Conservation (phyloP, 805 yeast species). For the Ogataea nonfermentans region DNA sequence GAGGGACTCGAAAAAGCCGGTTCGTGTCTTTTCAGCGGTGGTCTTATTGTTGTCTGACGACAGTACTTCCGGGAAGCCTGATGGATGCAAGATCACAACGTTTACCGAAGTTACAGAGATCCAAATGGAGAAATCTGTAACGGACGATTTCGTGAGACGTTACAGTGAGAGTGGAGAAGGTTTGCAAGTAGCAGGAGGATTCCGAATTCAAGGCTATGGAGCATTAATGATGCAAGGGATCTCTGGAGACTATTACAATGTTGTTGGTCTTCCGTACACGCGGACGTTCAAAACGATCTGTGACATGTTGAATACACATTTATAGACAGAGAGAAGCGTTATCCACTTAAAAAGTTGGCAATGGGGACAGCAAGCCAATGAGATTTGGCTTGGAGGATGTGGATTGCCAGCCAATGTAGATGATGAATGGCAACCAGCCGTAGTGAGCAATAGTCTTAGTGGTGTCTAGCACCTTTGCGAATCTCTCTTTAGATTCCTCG, state of each 20-base stretch:
- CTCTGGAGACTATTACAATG: constrained; percentile 80
- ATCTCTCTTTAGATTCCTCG: constrained; percentile 71
- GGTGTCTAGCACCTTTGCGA: constrained; percentile 75
- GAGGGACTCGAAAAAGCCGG: constrained; percentile 43
- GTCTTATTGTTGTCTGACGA: constrained; percentile 36
- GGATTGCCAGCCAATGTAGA: constrained; percentile 85
- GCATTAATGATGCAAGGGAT: constrained; percentile 59
- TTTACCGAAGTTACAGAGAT: constrained; percentile 32
- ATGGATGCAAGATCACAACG: constrained; percentile 18
- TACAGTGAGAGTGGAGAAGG: constrained; percentile 79
- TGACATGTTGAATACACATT: constrained; percentile 15
- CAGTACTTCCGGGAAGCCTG: constrained; percentile 5
- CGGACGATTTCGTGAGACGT: constrained; percentile 53
- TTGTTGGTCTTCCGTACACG: constrained; percentile 81
- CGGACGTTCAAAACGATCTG: constrained; percentile 42
- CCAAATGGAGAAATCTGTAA: constrained; percentile 41
- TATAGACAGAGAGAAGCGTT: constrained; percentile 10
- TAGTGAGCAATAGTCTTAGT: constrained; percentile 89
- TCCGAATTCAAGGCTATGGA: constrained; percentile 75
- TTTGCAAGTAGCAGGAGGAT: constrained; percentile 86
- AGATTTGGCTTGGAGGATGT: constrained; percentile 82
- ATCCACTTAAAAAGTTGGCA: constrained; percentile 61
- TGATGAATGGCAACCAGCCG: constrained; percentile 94
- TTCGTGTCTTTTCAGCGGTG: constrained; percentile 55
- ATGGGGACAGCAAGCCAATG: constrained; percentile 72